Percentiles rank a stretch among this genome's conserved stretches.
These are phyloP conservation scores for Ceratocystis destructans DNA, from an alignment of 2,329 filamentous ascomycete genomes.

Conservation along the genomic window DNA sequence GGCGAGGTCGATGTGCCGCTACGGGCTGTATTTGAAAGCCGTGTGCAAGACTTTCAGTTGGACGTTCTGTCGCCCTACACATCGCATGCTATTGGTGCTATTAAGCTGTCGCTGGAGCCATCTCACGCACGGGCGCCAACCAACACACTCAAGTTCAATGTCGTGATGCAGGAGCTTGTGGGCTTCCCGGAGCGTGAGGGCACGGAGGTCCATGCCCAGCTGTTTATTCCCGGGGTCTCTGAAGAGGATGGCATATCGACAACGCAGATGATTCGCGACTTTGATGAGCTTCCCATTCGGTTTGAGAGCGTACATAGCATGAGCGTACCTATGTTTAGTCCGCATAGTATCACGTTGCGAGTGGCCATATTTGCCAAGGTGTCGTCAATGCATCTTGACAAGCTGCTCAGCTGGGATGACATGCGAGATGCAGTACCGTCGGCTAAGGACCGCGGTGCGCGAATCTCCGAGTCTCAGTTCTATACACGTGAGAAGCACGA, in stretches of 20 bases:
- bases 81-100: slow-evolving; percentile 74
- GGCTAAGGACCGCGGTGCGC: slow-evolving; percentile 40
- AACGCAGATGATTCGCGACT: slow-evolving; percentile 84
- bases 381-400: slow-evolving; percentile 88
- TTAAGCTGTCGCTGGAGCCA: slow-evolving; percentile 82
- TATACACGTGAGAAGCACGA: slow-evolving; percentile 90
- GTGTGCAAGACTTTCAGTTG: slow-evolving; percentile 84
- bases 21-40: slow-evolving; percentile 81
- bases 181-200: slow-evolving; percentile 94
- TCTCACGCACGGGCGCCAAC: slow-evolving; percentile 85
- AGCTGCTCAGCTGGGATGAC: slow-evolving; percentile 95
- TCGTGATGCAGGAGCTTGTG: slow-evolving; percentile 91
- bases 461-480: slow-evolving; percentile 84
- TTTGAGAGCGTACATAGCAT: slow-evolving; percentile 99
- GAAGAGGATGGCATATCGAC: slow-evolving; percentile 87
- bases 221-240: slow-evolving; percentile 86
- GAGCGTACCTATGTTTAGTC: slow-evolving; percentile 69
- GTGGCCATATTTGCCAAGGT: slow-evolving; percentile 87
- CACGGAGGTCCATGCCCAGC: slow-evolving; percentile 85
- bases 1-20: slow-evolving; percentile 89
- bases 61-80: slow-evolving; percentile 91
- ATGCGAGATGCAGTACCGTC: slow-evolving; percentile 64
- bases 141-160: slow-evolving; percentile 92
- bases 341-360: slow-evolving; percentile 56
- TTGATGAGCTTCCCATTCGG: slow-evolving; percentile 80